Base-by-base conservation (phyloP, 306 rosid species). In the Senna siamea region DNA sequence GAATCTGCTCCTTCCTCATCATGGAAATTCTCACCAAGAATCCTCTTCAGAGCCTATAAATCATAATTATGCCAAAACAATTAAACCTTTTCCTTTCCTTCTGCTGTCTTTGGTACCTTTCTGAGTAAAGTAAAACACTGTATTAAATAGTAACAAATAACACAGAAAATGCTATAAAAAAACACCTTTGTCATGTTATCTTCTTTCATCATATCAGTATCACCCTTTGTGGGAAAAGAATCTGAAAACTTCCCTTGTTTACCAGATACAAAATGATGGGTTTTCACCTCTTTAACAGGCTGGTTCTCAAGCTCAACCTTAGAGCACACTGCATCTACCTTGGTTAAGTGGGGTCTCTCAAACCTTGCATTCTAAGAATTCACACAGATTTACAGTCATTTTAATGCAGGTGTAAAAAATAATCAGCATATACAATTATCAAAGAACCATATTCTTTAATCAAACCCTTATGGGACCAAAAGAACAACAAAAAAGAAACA, bases 111-210 rank as follows among this genome's bases (percentile, higher is more conserved):
- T 52, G 38, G 64, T 62, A 62, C 32, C 67, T 61, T 34, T 66
- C 30, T 60, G 38, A 6, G 66, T 37, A 70, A 62, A 56, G 63
- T 50, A 61, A 61, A 80, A 26, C 23, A 37, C 30, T 32, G 19
- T 15, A 74, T 23, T 19, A 56, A 55, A 59, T 12, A 55, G 44
- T 50, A 56, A 75, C 7, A 43, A 37, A 77, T 68, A 74, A 51
- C 47, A 50, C 65, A 32, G 60, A 11, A 46, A 23, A 60, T 9
- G 46, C 46, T 34, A 63, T 26, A 47, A 66, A 26, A 82, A 80
- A 46, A 61, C 81, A 92, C 99, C 98, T 88, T 81, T 35, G 86
- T 89, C 89, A 85, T 89, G 66, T 79, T 75, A 75, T 83, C 95
- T 80, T 83, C 87, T 76, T 80, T 83, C 22, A 53, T 78, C 73